Percentiles rank a stretch among this genome's conserved stretches.
Evolutionary conservation across 257 asterid genomes (phyloP).

Genomic region (Solanum chilense): DNA sequence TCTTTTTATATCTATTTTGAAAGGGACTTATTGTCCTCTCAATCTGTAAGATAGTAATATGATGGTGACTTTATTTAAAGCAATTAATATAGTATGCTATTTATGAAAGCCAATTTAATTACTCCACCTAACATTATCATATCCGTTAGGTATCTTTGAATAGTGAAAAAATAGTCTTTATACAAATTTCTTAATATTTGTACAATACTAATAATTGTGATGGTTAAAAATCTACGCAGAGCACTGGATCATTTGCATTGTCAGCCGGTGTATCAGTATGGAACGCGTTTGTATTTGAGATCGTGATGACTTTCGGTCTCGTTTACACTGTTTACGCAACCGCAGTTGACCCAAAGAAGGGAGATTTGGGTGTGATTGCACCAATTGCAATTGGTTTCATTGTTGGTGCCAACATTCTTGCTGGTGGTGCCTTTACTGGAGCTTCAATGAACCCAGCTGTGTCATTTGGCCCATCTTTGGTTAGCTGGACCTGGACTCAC

Average conservation of each 20-base stretch:
- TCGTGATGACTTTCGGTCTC: conserved; percentile 72
- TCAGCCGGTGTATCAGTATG: conserved; percentile 39
- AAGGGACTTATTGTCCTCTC: not conserved
- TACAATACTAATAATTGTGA: not conserved
- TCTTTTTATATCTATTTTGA: not conserved
- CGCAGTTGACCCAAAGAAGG: conserved; percentile 68
- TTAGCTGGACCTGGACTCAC: conserved; percentile 45
- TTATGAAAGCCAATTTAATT: not conserved
- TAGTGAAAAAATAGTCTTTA: not conserved
- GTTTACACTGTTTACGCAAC: conserved; percentile 78
- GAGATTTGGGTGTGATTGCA: conserved; percentile 47
- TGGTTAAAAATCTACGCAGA: not conserved
- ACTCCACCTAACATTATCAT: not conserved
- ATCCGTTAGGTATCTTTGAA: not conserved
- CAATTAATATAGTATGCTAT: not conserved
- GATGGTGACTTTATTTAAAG: not conserved
- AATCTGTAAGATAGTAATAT: not conserved
- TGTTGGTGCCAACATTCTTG: conserved; percentile 65
- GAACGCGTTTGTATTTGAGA: conserved; percentile 52
- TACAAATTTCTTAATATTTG: not conserved
- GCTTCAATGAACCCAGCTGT: conserved; percentile 90
- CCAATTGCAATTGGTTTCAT: conserved; percentile 62
- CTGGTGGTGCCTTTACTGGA: conserved; percentile 69
- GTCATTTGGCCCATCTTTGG: conserved; percentile 59
- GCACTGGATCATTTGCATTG: conserved; percentile 6